Base-by-base conservation (phyloP, 305 asterid species). In the Striga hermonthica region DNA sequence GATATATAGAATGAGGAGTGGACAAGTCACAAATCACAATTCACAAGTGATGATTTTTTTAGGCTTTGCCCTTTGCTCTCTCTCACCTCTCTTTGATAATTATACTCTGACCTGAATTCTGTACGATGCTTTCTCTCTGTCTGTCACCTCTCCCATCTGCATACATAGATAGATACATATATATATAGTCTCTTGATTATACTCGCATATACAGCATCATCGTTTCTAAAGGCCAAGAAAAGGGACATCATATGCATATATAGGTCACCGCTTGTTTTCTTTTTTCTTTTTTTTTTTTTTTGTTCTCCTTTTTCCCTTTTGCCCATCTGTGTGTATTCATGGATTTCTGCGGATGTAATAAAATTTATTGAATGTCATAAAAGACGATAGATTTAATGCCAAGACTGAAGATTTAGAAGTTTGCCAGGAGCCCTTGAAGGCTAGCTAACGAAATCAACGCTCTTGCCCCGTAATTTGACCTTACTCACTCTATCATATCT, bases 61-160 rank as follows among this genome's bases (percentile, higher is more conserved):
- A 73, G 70, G 77, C 74, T 61, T 65, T 71, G 73, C 75, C 50
- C 40, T 4, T 53, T 22, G 31, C 36, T 53, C 58, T 62, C 75
- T 48, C 70, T 61, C 66, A 58, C 47, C 58, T 65, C 66, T 68
- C 62, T 65, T 68, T 71, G 53, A 58, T 49, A 66, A 64, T 66
- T 67, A 4, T 4, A 4, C 9, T 8, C 10, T 70, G 38, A 56
- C 78, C 81, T 70, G 81, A 75, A 72, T 76, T 82, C 69, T 73
- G 65, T 75, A 75, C 73, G 65, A 40, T 68, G 65, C 71, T 53
- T 71, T 68, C 64, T 71, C 76, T 34, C 57, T 35, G 48, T n/a
- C 38, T 76, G 76, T 72, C 75, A 39, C 38, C 57, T 58, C 10
- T 57, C 60, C 15, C 67, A 49, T 40, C 13, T 52, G 3, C 31